phyloP scores from a whole-genome alignment of 2,329 filamentous ascomycete species.

The Fusarium anguioides region DNA sequence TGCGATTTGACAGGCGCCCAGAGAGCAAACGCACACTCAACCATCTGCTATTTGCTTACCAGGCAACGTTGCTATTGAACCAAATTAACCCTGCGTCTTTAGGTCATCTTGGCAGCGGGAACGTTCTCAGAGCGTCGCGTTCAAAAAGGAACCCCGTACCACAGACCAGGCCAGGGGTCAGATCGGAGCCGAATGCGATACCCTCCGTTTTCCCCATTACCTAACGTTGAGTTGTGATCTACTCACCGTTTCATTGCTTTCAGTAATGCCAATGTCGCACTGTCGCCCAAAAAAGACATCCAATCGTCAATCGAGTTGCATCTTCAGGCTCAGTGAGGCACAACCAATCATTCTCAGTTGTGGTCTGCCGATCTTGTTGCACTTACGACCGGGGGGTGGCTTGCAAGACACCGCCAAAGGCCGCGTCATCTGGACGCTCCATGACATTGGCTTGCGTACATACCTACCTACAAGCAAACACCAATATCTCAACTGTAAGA shows the following conservation, averaged over 20 bases:
- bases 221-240: constrained; percentile 14
- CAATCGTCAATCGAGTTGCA: constrained; percentile 20
- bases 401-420: constrained; percentile 38
- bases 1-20: constrained; percentile 35
- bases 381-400: constrained; percentile 41
- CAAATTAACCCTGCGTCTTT: constrained; percentile 27
- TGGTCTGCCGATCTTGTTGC: constrained; percentile 20
- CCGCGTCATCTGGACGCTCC: constrained; percentile 44
- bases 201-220: constrained; percentile 16
- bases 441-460: constrained; percentile 43
- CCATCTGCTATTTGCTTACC: constrained; percentile 11
- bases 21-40: constrained; percentile 28
- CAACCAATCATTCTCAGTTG: constrained; percentile 30
- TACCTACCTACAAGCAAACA: constrained; percentile 42
- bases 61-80: constrained; percentile 31
- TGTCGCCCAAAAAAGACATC: constrained; percentile 2
- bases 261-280: constrained; percentile 9
- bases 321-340: constrained; percentile 6
- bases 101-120: constrained; percentile 37
- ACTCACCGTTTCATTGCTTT: constrained; percentile 21
- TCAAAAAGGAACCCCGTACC: not conserved
- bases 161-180: constrained; percentile 23
- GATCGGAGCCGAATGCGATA: constrained; percentile 25
- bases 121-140: constrained; percentile 19
- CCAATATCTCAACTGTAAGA: constrained; percentile 19